phyloP scores from a whole-genome alignment of 345 rosid species.

The Stellera chamaejasme region DNA sequence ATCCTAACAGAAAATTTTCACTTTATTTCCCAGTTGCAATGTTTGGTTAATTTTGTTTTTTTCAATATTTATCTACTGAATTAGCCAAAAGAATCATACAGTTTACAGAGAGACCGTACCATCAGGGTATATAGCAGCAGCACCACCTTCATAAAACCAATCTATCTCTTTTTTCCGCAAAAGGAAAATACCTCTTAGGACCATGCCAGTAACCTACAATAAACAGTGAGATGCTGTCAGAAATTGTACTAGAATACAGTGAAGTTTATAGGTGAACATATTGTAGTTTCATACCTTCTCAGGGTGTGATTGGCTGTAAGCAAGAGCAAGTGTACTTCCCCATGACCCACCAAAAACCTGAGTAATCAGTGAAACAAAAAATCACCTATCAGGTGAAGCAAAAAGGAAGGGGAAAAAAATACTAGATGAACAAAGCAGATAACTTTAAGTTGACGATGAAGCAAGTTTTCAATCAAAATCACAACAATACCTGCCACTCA shows the following conservation, averaged over 20 bases:
- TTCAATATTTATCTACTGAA: not conserved
- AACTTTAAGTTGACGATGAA: not conserved
- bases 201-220: conserved; percentile 72
- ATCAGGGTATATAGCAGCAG: conserved; percentile 90
- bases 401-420: not conserved
- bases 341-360: conserved; percentile 98
- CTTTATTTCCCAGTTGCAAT: not conserved
- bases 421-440: not conserved
- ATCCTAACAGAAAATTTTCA: too few species aligned
- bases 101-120: conserved; percentile 33
- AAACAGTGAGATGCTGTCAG: conserved; percentile 9
- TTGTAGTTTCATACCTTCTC: conserved; percentile 45
- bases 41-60: not conserved
- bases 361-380: conserved; percentile 5
- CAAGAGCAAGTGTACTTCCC: conserved; percentile 95
- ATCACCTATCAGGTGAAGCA: too few species aligned
- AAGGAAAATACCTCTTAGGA: conserved; percentile 86
- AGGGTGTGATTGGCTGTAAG: conserved; percentile 81
- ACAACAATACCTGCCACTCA: conserved; percentile 72
- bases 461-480: not conserved
- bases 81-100: conserved; percentile 2
- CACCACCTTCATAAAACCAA: conserved; percentile 98
- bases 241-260: not conserved
- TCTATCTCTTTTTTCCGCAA: conserved; percentile 89
- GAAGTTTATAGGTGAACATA: not conserved